Conservation (phyloP, 129 eudicot genomes). For the Rutidosis leptorrhynchoides region DNA sequence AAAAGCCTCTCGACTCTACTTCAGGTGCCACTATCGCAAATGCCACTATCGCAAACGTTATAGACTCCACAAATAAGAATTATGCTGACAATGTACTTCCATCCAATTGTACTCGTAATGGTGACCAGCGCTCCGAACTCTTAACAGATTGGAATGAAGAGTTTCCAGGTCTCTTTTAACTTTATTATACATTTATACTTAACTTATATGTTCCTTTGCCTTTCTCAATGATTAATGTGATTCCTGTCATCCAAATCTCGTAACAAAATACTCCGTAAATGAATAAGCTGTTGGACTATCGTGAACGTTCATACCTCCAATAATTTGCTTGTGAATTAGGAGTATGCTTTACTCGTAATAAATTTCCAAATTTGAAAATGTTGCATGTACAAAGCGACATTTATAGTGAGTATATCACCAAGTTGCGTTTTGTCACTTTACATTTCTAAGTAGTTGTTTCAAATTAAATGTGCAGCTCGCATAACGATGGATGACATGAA, state of each 20-base stretch:
- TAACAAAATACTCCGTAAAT: not conserved
- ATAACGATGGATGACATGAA: constrained; percentile 77
- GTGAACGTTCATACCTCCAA: too few relatives aligned
- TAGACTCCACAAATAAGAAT: constrained; percentile 47
- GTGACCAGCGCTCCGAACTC: constrained; percentile 64
- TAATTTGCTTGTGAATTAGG: too few relatives aligned
- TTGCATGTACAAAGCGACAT: too few relatives aligned
- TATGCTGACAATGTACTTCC: constrained; percentile 43
- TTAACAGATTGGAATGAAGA: constrained; percentile 72
- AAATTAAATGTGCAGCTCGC: constrained; percentile 49
- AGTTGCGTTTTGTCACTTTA: not conserved
- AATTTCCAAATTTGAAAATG: too few relatives aligned
- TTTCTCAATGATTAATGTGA: not conserved
- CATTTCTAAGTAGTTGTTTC: constrained; percentile 16
- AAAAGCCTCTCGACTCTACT: constrained; percentile 63
- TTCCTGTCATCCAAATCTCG: not conserved
- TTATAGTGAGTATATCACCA: not conserved
- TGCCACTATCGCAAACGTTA: constrained; percentile 24
- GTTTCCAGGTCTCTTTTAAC: constrained; percentile 99
- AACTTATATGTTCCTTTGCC: not conserved
- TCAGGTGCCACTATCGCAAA: constrained; percentile 70
- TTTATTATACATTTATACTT: too few relatives aligned
- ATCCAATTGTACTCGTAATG: constrained; percentile 54
- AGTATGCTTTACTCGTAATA: too few relatives aligned
- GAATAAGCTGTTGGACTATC: too few relatives aligned